Percentiles rank a stretch among this genome's conserved stretches.
These are phyloP conservation scores for Tuctoria greenei DNA, from an alignment of 176 grass and related monocot species.

Conservation along the genomic window DNA sequence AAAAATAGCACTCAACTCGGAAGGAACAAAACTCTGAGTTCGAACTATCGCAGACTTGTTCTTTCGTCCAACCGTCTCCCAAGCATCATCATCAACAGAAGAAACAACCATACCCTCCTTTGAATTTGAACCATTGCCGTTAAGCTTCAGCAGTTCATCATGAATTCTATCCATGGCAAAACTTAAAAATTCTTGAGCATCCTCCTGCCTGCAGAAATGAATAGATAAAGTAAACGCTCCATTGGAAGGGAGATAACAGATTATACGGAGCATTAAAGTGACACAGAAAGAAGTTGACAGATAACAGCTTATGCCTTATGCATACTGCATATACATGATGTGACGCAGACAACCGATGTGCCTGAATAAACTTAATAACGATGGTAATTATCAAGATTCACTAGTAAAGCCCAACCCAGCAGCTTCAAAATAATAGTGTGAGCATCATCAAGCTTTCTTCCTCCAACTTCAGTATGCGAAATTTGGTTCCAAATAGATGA, in stretches of 20 bases:
- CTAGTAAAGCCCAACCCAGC: not conserved
- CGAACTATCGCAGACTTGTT: constrained; percentile 92
- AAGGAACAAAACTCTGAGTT: constrained; percentile 85
- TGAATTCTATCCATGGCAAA: constrained; percentile 97
- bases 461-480: constrained; percentile 1
- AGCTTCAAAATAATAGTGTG: not conserved
- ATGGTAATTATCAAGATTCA: not conserved
- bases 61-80: constrained; percentile 96
- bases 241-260: not conserved
- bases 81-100: constrained; percentile 82
- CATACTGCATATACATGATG: not conserved
- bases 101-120: constrained; percentile 65
- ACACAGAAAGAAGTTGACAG: not conserved
- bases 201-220: constrained; percentile 77
- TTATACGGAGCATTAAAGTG: not conserved
- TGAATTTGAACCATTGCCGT: constrained; percentile 49
- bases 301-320: constrained; percentile 11
- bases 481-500: not conserved
- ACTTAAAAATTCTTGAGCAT: constrained; percentile 95
- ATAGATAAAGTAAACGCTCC: constrained; percentile 28
- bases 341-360: not conserved
- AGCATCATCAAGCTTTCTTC: not conserved
- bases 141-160: constrained; percentile 87
- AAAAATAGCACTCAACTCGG: constrained; percentile 91
- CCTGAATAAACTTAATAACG: constrained; percentile 13